phyloP scores from a whole-genome alignment of 176 grass and related monocot species.

The Aegilops umbellulata region DNA sequence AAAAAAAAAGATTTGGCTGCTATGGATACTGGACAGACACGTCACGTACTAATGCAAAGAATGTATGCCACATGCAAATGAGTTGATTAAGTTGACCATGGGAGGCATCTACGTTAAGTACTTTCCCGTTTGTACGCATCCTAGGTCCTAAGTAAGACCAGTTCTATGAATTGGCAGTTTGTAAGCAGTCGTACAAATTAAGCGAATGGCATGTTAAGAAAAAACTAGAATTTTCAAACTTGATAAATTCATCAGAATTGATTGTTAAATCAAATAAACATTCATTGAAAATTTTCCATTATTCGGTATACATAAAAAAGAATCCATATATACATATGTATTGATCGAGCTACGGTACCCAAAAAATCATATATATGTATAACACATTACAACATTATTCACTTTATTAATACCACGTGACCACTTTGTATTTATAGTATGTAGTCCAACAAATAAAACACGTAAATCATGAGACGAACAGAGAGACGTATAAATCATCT shows the following conservation, averaged over 20 bases:
- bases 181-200: not conserved
- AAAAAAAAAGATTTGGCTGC: not conserved
- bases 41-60: conserved; percentile 27
- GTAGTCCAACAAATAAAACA: conserved; percentile 19
- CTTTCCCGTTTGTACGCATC: conserved; percentile 17
- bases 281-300: not conserved
- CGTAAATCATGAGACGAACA: conserved; percentile 13
- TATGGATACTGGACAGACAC: not conserved
- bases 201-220: not conserved
- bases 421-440: conserved; percentile 10
- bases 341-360: not conserved
- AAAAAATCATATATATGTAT: conserved; percentile 11
- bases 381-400: conserved; percentile 30
- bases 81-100: conserved; percentile 6
- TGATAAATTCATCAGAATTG: not conserved
- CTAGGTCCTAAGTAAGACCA: not conserved
- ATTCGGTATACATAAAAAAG: not conserved
- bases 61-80: conserved; percentile 37
- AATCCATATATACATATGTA: conserved; percentile 15
- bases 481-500: not conserved
- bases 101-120: conserved; percentile 6
- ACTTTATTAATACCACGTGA: conserved; percentile 31
- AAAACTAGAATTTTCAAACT: not conserved
- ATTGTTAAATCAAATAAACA: not conserved
- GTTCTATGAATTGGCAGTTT: not conserved